These are phyloP conservation scores for Sarocladium oryzae DNA, from an alignment of 2,329 filamentous ascomycete genomes.

Conservation along the genomic window DNA sequence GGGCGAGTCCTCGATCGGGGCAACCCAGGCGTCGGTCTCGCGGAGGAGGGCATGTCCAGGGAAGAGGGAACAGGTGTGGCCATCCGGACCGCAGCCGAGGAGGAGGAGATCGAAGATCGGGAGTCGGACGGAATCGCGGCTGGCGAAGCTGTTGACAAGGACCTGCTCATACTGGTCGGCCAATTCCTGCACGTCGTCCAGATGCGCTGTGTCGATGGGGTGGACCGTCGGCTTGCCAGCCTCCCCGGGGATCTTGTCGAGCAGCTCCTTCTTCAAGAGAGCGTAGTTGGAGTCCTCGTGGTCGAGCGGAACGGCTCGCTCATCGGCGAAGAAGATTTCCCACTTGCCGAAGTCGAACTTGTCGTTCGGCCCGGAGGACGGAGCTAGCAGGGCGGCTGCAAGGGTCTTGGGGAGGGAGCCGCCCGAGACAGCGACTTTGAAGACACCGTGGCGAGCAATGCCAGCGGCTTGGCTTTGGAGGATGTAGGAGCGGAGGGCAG, in stretches of 20 bases:
- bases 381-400: conserved; percentile 70
- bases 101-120: conserved; percentile 93
- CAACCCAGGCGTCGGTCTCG: conserved; percentile 86
- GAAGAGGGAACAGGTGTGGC: conserved; percentile 95
- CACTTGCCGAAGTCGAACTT: conserved; percentile 74
- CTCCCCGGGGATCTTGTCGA: conserved; percentile 75
- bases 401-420: conserved; percentile 88
- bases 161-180: conserved; percentile 90
- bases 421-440: conserved; percentile 90
- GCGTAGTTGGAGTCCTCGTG: conserved; percentile 92
- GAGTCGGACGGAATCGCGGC: conserved; percentile 86
- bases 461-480: conserved; percentile 75
- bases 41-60: conserved; percentile 81
- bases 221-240: conserved; percentile 64
- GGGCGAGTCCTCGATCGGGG: conserved; percentile 84
- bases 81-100: conserved; percentile 89
- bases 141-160: conserved; percentile 79
- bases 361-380: conserved; percentile 46
- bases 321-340: conserved; percentile 98
- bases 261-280: conserved; percentile 77
- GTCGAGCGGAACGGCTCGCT: conserved; percentile 87
- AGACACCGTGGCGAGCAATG: conserved; percentile 70
- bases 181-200: conserved; percentile 81
- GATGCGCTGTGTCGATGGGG: conserved; percentile 59
- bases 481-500: conserved; percentile 74